These are phyloP conservation scores for Plasmodium gonderi DNA, from an alignment of 169 alveolate genomes.

Conservation along the genomic window DNA sequence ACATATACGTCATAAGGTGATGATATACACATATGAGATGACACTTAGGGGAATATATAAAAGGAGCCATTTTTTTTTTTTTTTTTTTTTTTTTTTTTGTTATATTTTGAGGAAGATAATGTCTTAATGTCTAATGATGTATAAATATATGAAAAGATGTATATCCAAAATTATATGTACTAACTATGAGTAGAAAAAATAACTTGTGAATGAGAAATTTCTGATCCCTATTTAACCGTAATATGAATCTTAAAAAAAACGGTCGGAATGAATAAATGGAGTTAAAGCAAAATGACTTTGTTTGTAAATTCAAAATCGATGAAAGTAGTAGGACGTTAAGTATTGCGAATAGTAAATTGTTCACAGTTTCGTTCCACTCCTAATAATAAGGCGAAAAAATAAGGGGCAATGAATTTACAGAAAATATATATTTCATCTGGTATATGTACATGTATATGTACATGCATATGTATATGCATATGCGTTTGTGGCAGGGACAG, in stretches of 20 bases:
- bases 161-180: not conserved
- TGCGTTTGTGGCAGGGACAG: not conserved
- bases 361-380: slow-evolving; percentile 68
- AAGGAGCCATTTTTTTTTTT: too few relatives aligned
- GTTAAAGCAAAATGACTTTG: slow-evolving; percentile 65
- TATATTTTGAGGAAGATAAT: not conserved
- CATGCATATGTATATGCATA: not conserved
- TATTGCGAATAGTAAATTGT: slow-evolving; percentile 54
- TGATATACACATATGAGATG: not conserved
- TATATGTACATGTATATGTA: not conserved
- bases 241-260: slow-evolving; percentile 32
- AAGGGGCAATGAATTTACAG: not conserved
- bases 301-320: slow-evolving; percentile 47
- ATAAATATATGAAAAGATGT: not conserved
- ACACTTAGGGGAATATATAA: not conserved
- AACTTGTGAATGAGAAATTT: slow-evolving; percentile 46
- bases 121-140: not conserved
- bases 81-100: too few relatives aligned
- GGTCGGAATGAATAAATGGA: slow-evolving; percentile 63
- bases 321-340: slow-evolving; percentile 56
- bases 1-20: not conserved
- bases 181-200: slow-evolving; percentile 44
- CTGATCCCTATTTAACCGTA: slow-evolving; percentile 37
- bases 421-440: not conserved
- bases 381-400: not conserved